These are phyloP conservation scores for Perkinsela sp. DNA, from an alignment of 208 protist species.

Conservation along the genomic window DNA sequence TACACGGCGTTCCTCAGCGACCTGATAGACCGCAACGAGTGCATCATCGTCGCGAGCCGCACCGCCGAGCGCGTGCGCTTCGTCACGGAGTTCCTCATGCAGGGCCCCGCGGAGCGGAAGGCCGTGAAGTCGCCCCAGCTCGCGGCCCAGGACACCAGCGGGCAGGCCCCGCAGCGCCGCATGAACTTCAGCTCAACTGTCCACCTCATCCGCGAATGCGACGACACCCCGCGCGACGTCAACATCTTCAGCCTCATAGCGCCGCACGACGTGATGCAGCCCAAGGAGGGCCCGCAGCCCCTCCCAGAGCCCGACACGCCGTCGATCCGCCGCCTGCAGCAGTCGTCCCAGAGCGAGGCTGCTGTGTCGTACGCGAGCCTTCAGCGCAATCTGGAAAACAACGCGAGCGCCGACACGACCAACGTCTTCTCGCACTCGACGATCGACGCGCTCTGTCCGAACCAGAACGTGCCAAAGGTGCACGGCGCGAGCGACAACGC, in stretches of 20 bases:
- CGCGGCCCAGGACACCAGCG: neutral
- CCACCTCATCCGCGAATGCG: neutral
- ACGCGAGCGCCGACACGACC: no score
- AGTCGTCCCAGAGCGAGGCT: neutral
- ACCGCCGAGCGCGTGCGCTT: neutral
- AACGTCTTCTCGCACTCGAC: neutral
- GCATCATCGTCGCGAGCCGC: neutral
- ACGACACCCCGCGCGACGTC: neutral
- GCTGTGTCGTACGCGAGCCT: neutral
- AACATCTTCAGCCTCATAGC: neutral
- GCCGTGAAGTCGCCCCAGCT: neutral
- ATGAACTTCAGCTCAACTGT: neutral
- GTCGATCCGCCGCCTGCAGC: neutral
- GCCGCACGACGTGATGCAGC: neutral
- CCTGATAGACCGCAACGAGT: conserved; percentile 5
- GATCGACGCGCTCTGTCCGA: neutral
- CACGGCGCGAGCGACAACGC: neutral
- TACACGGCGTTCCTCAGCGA: conserved; percentile 34
- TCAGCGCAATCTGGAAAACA: no score
- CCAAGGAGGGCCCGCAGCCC: neutral
- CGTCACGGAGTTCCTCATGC: neutral
- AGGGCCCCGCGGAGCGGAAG: neutral
- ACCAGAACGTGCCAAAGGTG: neutral
- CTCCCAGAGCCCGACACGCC: neutral
- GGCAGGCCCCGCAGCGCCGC: neutral